Conservation (phyloP, 2,329 filamentous ascomycete species). For the Exophiala xenobiotica region DNA sequence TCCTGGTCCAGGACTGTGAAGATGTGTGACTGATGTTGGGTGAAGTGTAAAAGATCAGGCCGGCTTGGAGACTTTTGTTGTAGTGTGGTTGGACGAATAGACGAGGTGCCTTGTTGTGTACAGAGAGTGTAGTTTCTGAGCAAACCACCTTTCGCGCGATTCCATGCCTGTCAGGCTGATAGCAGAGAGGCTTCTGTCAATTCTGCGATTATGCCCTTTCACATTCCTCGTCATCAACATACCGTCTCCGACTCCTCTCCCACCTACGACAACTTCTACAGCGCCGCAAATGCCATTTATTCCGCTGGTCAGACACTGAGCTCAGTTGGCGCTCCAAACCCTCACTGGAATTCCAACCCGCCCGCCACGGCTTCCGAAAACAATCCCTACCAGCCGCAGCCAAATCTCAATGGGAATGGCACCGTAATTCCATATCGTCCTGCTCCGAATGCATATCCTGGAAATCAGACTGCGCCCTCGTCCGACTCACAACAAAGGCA, state of each 20-base stretch:
- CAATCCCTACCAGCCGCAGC: constrained; percentile 19
- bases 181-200: constrained; percentile 1
- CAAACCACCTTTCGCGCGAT: background rate
- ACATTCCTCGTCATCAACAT: constrained; percentile 28
- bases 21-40: too few relatives aligned
- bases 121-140: background rate
- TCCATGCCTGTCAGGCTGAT: constrained; percentile 2
- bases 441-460: constrained; percentile 16
- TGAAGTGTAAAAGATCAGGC: background rate
- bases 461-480: constrained; percentile 1
- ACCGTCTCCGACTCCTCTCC: constrained; percentile 23
- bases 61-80: background rate
- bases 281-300: constrained; percentile 41
- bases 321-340: constrained; percentile 47
- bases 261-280: constrained; percentile 28
- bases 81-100: background rate
- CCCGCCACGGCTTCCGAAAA: constrained; percentile 25
- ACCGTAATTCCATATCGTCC: constrained; percentile 27
- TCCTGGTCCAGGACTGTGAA: background rate
- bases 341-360: constrained; percentile 34
- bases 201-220: constrained; percentile 27
- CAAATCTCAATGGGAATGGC: constrained; percentile 23
- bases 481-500: constrained; percentile 16
- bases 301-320: constrained; percentile 48
- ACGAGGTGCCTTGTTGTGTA: background rate